Conservation (phyloP, 495 filamentous ascomycete genomes). For the Hypoxylon crocopeplum region DNA sequence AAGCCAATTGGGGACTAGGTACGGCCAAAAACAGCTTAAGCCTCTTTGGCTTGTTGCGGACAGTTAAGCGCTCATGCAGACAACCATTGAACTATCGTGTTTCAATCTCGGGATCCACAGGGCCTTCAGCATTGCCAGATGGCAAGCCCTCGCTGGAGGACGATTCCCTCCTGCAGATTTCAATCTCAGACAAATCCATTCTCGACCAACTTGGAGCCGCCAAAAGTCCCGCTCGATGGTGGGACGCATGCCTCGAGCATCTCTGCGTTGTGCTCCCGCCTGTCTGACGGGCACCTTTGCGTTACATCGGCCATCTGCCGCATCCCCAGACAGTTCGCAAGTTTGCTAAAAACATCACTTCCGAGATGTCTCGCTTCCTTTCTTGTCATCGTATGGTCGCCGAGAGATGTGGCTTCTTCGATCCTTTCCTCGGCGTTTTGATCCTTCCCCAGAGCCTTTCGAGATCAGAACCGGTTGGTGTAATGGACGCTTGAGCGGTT, state of each 20-base stretch:
- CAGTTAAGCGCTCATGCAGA: constrained; percentile 32
- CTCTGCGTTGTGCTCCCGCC: constrained; percentile 30
- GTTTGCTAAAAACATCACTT: constrained; percentile 31
- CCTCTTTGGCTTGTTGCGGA: constrained; percentile 34
- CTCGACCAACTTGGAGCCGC: constrained; percentile 36
- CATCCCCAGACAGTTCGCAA: constrained; percentile 36
- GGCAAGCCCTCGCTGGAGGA: constrained; percentile 56
- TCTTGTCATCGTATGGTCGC: constrained; percentile 40
- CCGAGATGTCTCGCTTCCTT: constrained; percentile 38
- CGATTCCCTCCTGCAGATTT: constrained; percentile 40
- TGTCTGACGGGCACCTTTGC: constrained; percentile 31
- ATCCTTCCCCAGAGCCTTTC: constrained; percentile 44
- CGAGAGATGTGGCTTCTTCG: constrained; percentile 39
- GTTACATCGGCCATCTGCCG: constrained; percentile 35
- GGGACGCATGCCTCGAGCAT: constrained; percentile 31
- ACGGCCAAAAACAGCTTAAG: constrained; percentile 28
- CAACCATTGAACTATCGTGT: constrained; percentile 40
- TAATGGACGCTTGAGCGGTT: constrained; percentile 60
- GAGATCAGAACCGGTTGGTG: constrained; percentile 60
- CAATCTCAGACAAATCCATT: constrained; percentile 39
- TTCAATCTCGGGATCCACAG: constrained; percentile 43
- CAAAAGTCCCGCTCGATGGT: constrained; percentile 35
- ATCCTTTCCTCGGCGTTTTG: constrained; percentile 39
- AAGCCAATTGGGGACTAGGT: constrained; percentile 35
- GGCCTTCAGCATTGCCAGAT: constrained; percentile 53